Percentiles rank a stretch among this genome's conserved stretches.
Evolutionary conservation across 768 basidiomycete species (phyloP).

Genomic region (Naganishia onofrii): DNA sequence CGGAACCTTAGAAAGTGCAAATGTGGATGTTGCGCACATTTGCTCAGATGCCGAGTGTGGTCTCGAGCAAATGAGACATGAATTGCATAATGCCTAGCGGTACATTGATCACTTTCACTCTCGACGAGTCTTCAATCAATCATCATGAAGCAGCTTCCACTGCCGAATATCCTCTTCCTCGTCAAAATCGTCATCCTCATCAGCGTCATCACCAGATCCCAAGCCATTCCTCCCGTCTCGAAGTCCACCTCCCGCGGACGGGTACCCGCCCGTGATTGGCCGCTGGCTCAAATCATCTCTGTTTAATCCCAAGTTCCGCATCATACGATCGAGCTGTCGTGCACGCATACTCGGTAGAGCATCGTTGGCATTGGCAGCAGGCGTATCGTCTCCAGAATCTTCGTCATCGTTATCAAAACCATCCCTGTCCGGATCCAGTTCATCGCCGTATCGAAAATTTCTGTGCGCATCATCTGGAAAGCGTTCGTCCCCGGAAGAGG

Average conservation of each 20-base stretch:
- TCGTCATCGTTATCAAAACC: conserved; percentile 23
- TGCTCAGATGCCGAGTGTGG: too few species aligned
- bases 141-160: conserved; percentile 20
- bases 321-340: conserved; percentile 21
- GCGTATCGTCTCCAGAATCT: neutral
- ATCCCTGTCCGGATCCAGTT: conserved; percentile 27
- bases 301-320: conserved; percentile 18
- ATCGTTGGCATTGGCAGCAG: neutral
- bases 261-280: neutral
- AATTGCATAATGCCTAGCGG: too few species aligned
- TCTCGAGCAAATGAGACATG: too few species aligned
- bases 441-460: conserved; percentile 23
- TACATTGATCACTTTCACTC: too few species aligned
- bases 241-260: neutral
- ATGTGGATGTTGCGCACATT: too few species aligned
- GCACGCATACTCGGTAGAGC: conserved; percentile 3
- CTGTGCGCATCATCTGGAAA: neutral
- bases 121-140: neutral
- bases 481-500: conserved; percentile 20
- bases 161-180: conserved; percentile 26
- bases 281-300: conserved; percentile 12
- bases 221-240: conserved; percentile 1
- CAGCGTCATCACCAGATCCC: conserved; percentile 5
- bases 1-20: too few species aligned
- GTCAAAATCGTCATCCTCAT: conserved; percentile 19